These are phyloP conservation scores for Calvatia gigantea DNA, from an alignment of 768 basidiomycete species.

Conservation along the genomic window DNA sequence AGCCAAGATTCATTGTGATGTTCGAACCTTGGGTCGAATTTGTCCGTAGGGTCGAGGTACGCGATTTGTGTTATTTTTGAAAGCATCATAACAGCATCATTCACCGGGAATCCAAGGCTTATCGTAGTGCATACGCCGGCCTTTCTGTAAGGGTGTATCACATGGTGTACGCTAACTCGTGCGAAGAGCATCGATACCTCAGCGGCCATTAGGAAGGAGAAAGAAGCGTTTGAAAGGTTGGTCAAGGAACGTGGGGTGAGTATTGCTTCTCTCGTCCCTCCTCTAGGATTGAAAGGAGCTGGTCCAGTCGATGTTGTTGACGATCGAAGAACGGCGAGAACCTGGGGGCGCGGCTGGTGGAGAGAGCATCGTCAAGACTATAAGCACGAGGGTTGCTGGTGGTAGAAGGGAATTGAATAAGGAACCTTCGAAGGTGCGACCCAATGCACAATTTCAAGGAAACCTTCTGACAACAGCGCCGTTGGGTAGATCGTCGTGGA, in stretches of 20 bases:
- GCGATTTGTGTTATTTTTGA: constrained; percentile 12
- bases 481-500: constrained; percentile 82
- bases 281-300: not conserved
- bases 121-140: constrained; percentile 80
- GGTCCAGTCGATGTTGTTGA: constrained; percentile 81
- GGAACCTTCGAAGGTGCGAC: constrained; percentile 60
- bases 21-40: constrained; percentile 95
- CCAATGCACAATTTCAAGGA: not conserved
- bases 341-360: constrained; percentile 27
- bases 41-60: constrained; percentile 85
- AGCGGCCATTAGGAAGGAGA: constrained; percentile 86
- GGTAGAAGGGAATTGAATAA: constrained; percentile 65
- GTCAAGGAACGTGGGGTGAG: constrained; percentile 90
- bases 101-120: constrained; percentile 50
- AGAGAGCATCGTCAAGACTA: constrained; percentile 72
- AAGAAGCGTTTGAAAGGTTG: constrained; percentile 87
- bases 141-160: constrained; percentile 89
- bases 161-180: constrained; percentile 89
- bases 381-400: constrained; percentile 83
- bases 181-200: constrained; percentile 95
- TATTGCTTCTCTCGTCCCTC: constrained; percentile 12
- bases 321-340: constrained; percentile 63
- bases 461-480: not conserved
- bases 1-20: constrained; percentile 92
- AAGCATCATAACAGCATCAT: not conserved